A percentile compares a stretch with the other conserved stretches of the same genome.
These are phyloP conservation scores for Fusarium metavorans DNA, from an alignment of 2,329 filamentous ascomycete genomes.

Conservation along the genomic window DNA sequence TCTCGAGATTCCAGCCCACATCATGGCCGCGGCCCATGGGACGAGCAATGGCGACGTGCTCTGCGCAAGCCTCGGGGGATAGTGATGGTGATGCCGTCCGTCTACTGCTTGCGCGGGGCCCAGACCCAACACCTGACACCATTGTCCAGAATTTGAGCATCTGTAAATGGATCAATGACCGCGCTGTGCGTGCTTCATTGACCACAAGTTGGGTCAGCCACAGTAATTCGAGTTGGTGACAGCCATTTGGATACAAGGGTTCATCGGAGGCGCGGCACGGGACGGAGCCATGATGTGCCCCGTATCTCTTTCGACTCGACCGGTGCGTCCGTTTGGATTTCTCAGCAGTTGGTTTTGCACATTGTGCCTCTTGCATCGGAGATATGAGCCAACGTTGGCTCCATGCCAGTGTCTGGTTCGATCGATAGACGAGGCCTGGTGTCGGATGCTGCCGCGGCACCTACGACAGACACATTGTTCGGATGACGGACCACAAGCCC, in stretches of 20 bases:
- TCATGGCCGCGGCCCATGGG: slow-evolving; percentile 9
- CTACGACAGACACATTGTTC: slow-evolving; percentile 16
- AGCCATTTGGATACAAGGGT: slow-evolving; percentile 19
- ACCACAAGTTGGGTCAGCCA: slow-evolving; percentile 14
- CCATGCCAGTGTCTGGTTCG: slow-evolving; percentile 16
- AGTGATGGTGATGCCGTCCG: neutral
- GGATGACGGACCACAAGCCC: slow-evolving; percentile 19
- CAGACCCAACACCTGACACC: neutral
- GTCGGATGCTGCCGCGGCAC: slow-evolving; percentile 15
- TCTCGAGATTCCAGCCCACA: slow-evolving; percentile 19
- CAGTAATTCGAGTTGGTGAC: slow-evolving; percentile 11
- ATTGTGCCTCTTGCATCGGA: slow-evolving; percentile 14
- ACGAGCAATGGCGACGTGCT: slow-evolving; percentile 10
- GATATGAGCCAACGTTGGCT: slow-evolving; percentile 21
- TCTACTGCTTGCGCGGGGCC: neutral
- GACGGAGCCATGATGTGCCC: slow-evolving; percentile 6
- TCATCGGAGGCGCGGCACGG: slow-evolving; percentile 23
- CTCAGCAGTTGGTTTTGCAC: slow-evolving; percentile 6
- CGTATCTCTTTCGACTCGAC: slow-evolving; percentile 5
- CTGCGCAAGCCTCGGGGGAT: neutral
- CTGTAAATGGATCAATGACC: slow-evolving; percentile 4
- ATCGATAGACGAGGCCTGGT: slow-evolving; percentile 11
- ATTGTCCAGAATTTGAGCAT: slow-evolving; percentile 7
- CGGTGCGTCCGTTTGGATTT: slow-evolving; percentile 14
- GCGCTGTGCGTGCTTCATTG: slow-evolving; percentile 11